phyloP scores from a whole-genome alignment of 192 early-diverging fungal genomes.

The Chytriomyces sp. region DNA sequence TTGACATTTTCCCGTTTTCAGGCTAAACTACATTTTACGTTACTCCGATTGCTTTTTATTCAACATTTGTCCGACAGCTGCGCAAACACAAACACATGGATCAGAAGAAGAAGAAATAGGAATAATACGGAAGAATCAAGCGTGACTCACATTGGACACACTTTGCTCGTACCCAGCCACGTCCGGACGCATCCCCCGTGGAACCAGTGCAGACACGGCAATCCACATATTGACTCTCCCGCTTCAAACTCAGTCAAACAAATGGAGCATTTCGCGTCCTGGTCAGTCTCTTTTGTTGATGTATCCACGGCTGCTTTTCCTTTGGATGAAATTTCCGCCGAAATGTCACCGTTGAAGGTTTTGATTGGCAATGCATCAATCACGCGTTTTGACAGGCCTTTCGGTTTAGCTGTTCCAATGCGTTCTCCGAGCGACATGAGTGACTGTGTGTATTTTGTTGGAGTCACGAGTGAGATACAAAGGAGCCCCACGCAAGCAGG shows the following conservation, averaged over 20 bases:
- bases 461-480: neutral
- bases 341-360: neutral
- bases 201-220: constrained; percentile 30
- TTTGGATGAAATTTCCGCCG: neutral
- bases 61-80: neutral
- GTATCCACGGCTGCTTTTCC: neutral
- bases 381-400: neutral
- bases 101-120: neutral
- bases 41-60: neutral
- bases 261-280: constrained; percentile 17
- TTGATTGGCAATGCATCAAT: constrained; percentile 17
- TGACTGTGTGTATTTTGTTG: neutral
- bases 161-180: constrained; percentile 4
- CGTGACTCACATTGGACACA: constrained; percentile 23
- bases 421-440: constrained; percentile 20
- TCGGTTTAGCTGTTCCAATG: constrained; percentile 22
- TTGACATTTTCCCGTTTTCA: too few species aligned
- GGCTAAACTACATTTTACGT: too few species aligned
- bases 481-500: neutral
- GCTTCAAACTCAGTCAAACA: constrained; percentile 29
- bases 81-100: neutral
- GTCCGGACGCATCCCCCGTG: constrained; percentile 7
- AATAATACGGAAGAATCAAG: neutral
- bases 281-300: neutral
- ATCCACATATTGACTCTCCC: constrained; percentile 10